Conservation (phyloP, 139 green algal genomes). For the Chlamydomonas eustigma region DNA sequence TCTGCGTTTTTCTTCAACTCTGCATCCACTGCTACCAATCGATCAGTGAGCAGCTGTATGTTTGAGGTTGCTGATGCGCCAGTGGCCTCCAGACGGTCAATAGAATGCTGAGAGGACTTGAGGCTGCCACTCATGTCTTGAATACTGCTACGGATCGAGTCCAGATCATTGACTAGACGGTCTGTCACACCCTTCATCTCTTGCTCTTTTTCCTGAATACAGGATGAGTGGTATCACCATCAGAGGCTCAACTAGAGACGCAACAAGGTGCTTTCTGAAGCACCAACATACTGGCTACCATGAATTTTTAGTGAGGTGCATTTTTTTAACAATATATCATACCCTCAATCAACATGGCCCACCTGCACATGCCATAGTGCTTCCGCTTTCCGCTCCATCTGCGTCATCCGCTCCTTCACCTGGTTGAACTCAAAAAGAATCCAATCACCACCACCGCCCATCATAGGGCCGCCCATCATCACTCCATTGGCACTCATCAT, state of each 20-base stretch:
- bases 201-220: constrained; percentile 7
- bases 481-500: too few species aligned
- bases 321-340: too few species aligned
- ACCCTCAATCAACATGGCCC: too few species aligned
- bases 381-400: constrained; percentile 20
- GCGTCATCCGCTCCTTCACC: constrained; percentile 9
- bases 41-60: constrained; percentile 20
- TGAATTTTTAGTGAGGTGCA: too few species aligned
- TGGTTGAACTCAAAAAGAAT: constrained; percentile 5
- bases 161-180: constrained; percentile 6
- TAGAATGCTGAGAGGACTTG: background rate
- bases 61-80: background rate
- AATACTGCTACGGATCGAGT: background rate
- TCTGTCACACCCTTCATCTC: constrained; percentile 5
- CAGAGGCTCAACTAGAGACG: too few species aligned
- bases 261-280: too few species aligned
- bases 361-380: constrained; percentile 18
- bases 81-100: background rate
- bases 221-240: too few species aligned
- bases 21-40: constrained; percentile 16
- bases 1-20: background rate
- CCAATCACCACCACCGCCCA: background rate
- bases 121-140: background rate
- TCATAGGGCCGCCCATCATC: too few species aligned
- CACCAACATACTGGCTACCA: too few species aligned